Evolutionary conservation across 768 basidiomycete species (phyloP), one percentile per base, ranked within the genome.

Genomic region (Boletales sp.): DNA sequence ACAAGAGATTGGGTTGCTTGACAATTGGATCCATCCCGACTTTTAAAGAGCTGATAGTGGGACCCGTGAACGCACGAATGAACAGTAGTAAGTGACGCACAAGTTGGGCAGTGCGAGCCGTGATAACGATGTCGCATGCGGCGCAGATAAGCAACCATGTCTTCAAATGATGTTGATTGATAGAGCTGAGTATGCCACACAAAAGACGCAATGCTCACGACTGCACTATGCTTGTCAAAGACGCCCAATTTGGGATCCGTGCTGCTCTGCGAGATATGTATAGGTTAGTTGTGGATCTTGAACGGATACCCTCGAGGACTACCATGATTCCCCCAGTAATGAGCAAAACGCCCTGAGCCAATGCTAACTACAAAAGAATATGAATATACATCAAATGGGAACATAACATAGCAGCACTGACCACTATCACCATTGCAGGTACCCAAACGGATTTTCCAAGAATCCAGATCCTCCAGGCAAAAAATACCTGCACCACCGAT

Each of bases 61-160:
- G 40, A 35, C 35, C 13, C 13, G 13, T 12, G 14, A 21, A 21
- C 35, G 13, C 35, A 13, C 13, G 35, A 35, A 15, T 35, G 35
- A 35, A 5, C 14, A 14, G 35, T 35, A 34, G 14, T 6, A 34
- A 34, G 33, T 2, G 33, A 54, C 53, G 19, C 41, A 55, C 53
- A 12, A 56, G 53, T 19, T 55, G 47, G 21, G 41, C 17, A 10
- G 36, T 55, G 33, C 53, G 53, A 49, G 17, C 18, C 14, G 53
- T 43, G 43, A 56, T 55, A 32, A 56, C 15, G 30, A 49, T 49
- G 11, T 56, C 47, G 28, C 55, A 56, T 19, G 32, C 38, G 13
- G 55, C 55, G 13, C 55, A 49, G 21, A 56, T 44, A 25, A 56
- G 30, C 25, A 56, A 34, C 55, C 55, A 56, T 28, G 32, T 38